Percentiles rank a stretch among this genome's conserved stretches.
Conservation (phyloP, 2,329 filamentous ascomycete species). For the Claviceps digitariae region DNA sequence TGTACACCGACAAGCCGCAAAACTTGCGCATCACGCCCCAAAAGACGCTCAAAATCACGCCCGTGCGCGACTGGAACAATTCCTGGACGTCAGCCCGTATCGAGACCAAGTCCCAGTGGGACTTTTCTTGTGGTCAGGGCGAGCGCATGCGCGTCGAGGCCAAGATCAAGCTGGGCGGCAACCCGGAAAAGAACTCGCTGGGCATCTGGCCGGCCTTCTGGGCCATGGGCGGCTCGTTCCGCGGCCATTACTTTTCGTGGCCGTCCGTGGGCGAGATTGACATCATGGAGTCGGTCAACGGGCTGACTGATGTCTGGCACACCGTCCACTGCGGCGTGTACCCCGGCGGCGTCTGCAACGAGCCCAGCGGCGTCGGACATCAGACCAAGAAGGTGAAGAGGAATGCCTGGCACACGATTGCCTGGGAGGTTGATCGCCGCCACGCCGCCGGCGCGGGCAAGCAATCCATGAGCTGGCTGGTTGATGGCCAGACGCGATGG, state of each 20-base stretch:
- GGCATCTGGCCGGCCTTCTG: constrained; percentile 36
- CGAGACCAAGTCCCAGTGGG: constrained; percentile 21
- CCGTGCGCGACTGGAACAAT: constrained; percentile 13
- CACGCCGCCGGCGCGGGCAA: constrained; percentile 4
- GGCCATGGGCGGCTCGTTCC: constrained; percentile 26
- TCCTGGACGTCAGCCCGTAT: constrained; percentile 32
- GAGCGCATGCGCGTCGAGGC: constrained; percentile 25
- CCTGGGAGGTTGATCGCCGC: constrained; percentile 20
- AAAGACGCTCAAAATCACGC: constrained; percentile 24
- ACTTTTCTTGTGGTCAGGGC: constrained; percentile 21
- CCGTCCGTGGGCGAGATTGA: constrained; percentile 30
- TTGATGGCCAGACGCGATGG: constrained; percentile 18
- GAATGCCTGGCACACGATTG: constrained; percentile 20
- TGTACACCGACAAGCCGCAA: constrained; percentile 25
- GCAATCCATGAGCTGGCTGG: constrained; percentile 21
- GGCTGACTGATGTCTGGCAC: constrained; percentile 19
- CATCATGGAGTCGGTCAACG: constrained; percentile 30
- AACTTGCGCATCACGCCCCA: constrained; percentile 27
- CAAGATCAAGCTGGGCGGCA: constrained; percentile 22
- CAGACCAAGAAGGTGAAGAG: constrained; percentile 10
- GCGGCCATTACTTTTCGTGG: constrained; percentile 26
- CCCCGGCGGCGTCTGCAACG: constrained; percentile 27
- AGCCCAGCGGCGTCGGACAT: constrained; percentile 21
- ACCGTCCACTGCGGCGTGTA: constrained; percentile 28
- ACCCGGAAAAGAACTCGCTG: constrained; percentile 13